phyloP scores from a whole-genome alignment of 768 basidiomycete genomes.

The Hydnomerulius pinastri region DNA sequence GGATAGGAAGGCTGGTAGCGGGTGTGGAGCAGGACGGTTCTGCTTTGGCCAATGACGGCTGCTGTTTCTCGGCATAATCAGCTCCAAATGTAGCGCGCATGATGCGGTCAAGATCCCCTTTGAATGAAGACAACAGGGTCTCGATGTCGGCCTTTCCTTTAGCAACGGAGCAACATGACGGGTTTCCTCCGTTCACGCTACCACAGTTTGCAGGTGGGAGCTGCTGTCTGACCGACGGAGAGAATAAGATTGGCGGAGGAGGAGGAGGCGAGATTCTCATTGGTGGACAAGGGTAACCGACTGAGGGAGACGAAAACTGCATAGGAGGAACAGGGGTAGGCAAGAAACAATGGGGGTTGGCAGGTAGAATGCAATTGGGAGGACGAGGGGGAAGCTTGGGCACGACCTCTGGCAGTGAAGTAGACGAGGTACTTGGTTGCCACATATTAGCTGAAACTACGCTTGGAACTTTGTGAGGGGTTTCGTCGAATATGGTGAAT shows the following conservation, averaged over 20 bases:
- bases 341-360: neutral
- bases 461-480: slow-evolving; percentile 38
- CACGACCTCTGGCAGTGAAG: neutral
- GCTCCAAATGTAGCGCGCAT: slow-evolving; percentile 39
- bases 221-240: neutral
- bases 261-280: neutral
- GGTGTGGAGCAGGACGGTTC: neutral
- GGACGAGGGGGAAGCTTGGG: neutral
- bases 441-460: slow-evolving; percentile 5
- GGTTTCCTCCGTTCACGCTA: neutral
- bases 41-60: neutral
- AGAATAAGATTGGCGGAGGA: slow-evolving; percentile 3
- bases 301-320: slow-evolving; percentile 2
- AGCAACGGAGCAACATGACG: slow-evolving; percentile 44
- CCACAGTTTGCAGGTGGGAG: neutral
- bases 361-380: neutral
- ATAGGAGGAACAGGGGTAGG: slow-evolving; percentile 30
- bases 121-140: slow-evolving; percentile 50
- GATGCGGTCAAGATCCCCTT: slow-evolving; percentile 51
- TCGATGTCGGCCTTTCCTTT: slow-evolving; percentile 53
- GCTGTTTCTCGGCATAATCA: slow-evolving; percentile 1
- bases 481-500: slow-evolving; percentile 61
- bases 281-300: slow-evolving; percentile 19
- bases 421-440: slow-evolving; percentile 1
- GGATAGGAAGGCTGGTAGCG: neutral